These are phyloP conservation scores for Cladosporium sphaerospermum DNA, from an alignment of 2,329 filamentous ascomycete species.

Conservation along the genomic window DNA sequence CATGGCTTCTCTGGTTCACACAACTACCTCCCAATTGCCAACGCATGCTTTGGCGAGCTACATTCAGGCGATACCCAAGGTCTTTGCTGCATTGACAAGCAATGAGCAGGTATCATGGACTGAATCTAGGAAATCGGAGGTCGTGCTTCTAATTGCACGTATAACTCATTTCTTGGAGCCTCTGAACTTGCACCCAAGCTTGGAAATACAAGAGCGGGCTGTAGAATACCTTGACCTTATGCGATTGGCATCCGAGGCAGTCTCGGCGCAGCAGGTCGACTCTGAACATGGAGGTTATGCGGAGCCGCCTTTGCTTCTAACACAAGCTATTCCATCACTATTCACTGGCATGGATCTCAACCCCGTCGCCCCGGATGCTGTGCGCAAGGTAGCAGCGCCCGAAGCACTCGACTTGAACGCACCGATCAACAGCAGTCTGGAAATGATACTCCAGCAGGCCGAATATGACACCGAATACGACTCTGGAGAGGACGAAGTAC, in stretches of 20 bases:
- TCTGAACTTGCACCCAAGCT: conserved; percentile 70
- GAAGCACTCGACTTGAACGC: conserved; percentile 70
- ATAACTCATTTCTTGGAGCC: conserved; percentile 77
- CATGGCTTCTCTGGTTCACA: conserved; percentile 68
- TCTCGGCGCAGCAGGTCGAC: conserved; percentile 55
- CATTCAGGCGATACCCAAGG: conserved; percentile 77
- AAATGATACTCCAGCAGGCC: conserved; percentile 54
- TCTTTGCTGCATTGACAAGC: conserved; percentile 68
- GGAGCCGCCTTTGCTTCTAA: conserved; percentile 76
- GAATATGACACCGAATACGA: conserved; percentile 39
- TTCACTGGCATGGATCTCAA: conserved; percentile 86
- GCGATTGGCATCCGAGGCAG: conserved; percentile 77
- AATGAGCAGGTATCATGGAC: conserved; percentile 64
- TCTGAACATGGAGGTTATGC: conserved; percentile 59
- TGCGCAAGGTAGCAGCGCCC: conserved; percentile 78
- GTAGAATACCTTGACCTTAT: conserved; percentile 90
- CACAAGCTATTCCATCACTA: conserved; percentile 81
- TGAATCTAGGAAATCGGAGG: conserved; percentile 63
- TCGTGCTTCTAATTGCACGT: conserved; percentile 71
- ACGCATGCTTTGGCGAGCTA: conserved; percentile 69
- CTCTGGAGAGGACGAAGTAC: conserved; percentile 39
- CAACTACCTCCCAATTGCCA: conserved; percentile 50
- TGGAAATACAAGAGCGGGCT: conserved; percentile 91
- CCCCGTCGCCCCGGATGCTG: conserved; percentile 76
- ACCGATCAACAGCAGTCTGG: conserved; percentile 72